Percentiles rank a stretch among this genome's conserved stretches.
phyloP scores from a whole-genome alignment of 306 rosid genomes.

The Castanea crenata region DNA sequence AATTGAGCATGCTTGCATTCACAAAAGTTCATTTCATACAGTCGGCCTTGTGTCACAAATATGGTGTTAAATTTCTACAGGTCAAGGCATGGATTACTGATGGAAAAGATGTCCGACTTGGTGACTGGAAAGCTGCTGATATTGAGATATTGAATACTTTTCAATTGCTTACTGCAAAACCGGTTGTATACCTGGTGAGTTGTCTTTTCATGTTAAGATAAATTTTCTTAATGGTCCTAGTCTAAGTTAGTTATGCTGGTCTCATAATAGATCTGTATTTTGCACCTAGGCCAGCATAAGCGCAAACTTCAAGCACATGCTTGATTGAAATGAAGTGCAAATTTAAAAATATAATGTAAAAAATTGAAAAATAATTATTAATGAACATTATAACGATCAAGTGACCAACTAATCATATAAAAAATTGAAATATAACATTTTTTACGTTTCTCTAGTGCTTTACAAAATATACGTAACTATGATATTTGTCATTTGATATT shows the following conservation, averaged over 20 bases:
- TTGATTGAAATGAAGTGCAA: too few species aligned
- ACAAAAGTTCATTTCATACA: background rate
- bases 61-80: slow-evolving; percentile 42
- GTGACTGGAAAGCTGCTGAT: slow-evolving; percentile 98
- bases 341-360: too few species aligned
- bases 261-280: background rate
- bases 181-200: slow-evolving; percentile 90
- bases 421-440: too few species aligned
- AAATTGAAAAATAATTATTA: too few species aligned
- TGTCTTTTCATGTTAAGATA: slow-evolving; percentile 1
- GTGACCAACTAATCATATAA: too few species aligned
- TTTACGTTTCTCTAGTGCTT: too few species aligned
- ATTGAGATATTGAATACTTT: slow-evolving; percentile 82
- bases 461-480: too few species aligned
- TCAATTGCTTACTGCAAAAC: slow-evolving; percentile 95
- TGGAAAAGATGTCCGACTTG: slow-evolving; percentile 91
- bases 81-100: slow-evolving; percentile 72
- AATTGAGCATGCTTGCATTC: background rate
- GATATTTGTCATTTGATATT: too few species aligned
- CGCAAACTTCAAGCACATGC: too few species aligned
- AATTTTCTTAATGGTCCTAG: background rate
- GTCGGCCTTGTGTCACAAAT: background rate
- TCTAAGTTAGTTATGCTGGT: background rate
- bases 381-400: too few species aligned
- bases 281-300: background rate